Conservation (phyloP, 1,284 basidiomycete species). For the Taiwanofungus camphoratus region DNA sequence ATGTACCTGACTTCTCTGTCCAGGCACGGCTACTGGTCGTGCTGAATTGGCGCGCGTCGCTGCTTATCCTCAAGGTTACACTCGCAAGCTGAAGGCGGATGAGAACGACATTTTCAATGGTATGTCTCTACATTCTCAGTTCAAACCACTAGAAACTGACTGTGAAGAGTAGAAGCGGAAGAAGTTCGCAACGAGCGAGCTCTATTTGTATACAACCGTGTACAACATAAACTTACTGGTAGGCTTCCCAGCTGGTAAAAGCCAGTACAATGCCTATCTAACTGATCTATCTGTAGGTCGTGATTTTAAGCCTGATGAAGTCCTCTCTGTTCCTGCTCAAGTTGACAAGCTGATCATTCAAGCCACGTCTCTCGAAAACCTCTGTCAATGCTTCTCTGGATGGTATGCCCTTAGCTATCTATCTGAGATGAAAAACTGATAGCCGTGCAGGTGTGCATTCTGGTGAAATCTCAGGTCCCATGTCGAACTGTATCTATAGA, state of each 20-base stretch:
- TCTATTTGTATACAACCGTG: slow-evolving; percentile 86
- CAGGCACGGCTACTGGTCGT: slow-evolving; percentile 44
- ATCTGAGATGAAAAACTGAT: not conserved
- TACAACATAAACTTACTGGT: slow-evolving; percentile 91
- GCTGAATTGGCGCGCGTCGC: slow-evolving; percentile 61
- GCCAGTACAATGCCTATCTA: slow-evolving; percentile 2
- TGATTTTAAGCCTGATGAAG: slow-evolving; percentile 83
- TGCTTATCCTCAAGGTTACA: slow-evolving; percentile 70
- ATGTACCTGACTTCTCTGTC: slow-evolving; percentile 24
- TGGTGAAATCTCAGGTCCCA: slow-evolving; percentile 26
- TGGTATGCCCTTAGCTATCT: slow-evolving; percentile 49
- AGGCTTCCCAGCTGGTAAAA: slow-evolving; percentile 22
- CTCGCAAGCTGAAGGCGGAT: slow-evolving; percentile 70
- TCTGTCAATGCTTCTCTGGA: slow-evolving; percentile 94
- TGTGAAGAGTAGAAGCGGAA: slow-evolving; percentile 46
- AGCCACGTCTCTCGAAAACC: slow-evolving; percentile 87
- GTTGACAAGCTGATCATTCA: slow-evolving; percentile 90
- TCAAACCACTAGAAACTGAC: slow-evolving; percentile 7
- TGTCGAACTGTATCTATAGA: slow-evolving; percentile 6
- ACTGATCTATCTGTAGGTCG: slow-evolving; percentile 45
- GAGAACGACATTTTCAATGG: slow-evolving; percentile 82
- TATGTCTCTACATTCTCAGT: slow-evolving; percentile 22
- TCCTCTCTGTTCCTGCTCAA: slow-evolving; percentile 70
- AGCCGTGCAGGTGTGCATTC: slow-evolving; percentile 33
- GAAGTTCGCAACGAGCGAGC: slow-evolving; percentile 91